Base-by-base conservation (phyloP, 768 basidiomycete species). In the Symmetrospora coprosmae region DNA sequence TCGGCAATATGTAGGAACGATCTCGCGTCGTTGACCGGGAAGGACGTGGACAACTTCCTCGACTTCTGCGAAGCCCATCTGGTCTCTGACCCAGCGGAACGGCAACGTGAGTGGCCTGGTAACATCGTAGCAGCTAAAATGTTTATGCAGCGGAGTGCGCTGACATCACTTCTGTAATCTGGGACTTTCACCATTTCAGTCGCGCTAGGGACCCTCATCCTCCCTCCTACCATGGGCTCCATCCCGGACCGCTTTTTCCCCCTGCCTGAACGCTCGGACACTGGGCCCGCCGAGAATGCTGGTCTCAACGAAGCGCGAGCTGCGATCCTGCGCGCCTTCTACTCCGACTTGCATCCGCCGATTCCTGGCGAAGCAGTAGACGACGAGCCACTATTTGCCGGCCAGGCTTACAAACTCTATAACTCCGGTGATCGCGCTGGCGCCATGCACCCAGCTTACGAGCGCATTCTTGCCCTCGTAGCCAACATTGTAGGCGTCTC, bases 341-440 rank as follows among this genome's bases (percentile, higher is more conserved):
- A 58, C 33, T 25, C 55, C 13, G 21, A 25, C 31, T n/a, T 30
- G n/a, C 46, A 39, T 30, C 43, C 40, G 28, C 55, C 55, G 17
- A 33, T 58, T 17, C 55, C 55, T n/a, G 40, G 40, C 8, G 55
- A 58, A 46, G 55, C 55, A 4, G 38, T 43, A 14, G 40, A 40
- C 6, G 41, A 9, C 7, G 41, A 58, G 4, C 40, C 55, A 21
- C 55, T 58, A 2, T 58, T 58, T 34, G 41, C 55, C 11, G 55
- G 55, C 7, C 55, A 58, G 31, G 23, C 27, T 8, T 46, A 58
- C 27, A 46, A 31, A 34, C 43, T 58, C 27, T 58, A 38, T 14
- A 58, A 21, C 14, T 19, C 55, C 16, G 28, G 23, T 7, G 55
- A 58, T 41, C 55, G 40, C 3, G 55, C 25, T 2, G 55, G 55